Conservation (phyloP, 352 stramenopile genomes). For the Globisporangium sylvaticum region DNA sequence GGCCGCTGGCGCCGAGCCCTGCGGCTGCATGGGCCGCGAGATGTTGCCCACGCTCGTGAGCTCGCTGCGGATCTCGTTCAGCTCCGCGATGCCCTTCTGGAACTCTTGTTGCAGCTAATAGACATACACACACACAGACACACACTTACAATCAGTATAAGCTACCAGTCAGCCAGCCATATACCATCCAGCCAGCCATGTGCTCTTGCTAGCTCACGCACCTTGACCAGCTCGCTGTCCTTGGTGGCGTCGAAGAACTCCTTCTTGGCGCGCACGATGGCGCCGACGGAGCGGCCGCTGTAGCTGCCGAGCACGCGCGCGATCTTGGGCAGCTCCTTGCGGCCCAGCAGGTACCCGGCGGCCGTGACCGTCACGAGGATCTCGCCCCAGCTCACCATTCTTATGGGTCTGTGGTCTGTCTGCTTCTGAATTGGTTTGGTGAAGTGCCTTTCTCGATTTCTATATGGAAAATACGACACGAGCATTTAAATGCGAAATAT, state of each 20-base stretch:
- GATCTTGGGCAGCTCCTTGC: conserved; percentile 70
- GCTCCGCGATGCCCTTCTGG: conserved; percentile 70
- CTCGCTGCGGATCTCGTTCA: conserved; percentile 77
- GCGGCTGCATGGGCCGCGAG: conserved; percentile 44
- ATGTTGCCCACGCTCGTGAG: conserved; percentile 71
- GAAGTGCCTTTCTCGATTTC: too few relatives aligned
- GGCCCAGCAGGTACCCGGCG: conserved; percentile 58
- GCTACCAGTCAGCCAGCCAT: background rate
- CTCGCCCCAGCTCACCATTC: conserved; percentile 71
- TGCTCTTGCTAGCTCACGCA: conserved; percentile 4
- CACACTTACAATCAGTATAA: background rate
- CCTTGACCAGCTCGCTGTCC: conserved; percentile 76
- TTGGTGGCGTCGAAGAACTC: conserved; percentile 83
- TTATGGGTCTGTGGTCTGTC: too few relatives aligned
- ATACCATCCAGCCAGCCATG: too few relatives aligned
- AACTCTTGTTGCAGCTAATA: conserved; percentile 66
- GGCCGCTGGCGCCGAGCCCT: conserved; percentile 10
- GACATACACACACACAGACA: background rate
- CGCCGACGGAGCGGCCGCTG: conserved; percentile 56
- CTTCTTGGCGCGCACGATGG: conserved; percentile 73
- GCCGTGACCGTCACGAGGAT: conserved; percentile 66
- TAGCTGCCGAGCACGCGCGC: conserved; percentile 56
- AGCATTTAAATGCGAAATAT: too few relatives aligned
- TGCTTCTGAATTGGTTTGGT: too few relatives aligned
- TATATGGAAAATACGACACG: too few relatives aligned